Evolutionary conservation across 2,329 filamentous ascomycete species (phyloP).

Genomic region (Rhynchosporium graminicola): DNA sequence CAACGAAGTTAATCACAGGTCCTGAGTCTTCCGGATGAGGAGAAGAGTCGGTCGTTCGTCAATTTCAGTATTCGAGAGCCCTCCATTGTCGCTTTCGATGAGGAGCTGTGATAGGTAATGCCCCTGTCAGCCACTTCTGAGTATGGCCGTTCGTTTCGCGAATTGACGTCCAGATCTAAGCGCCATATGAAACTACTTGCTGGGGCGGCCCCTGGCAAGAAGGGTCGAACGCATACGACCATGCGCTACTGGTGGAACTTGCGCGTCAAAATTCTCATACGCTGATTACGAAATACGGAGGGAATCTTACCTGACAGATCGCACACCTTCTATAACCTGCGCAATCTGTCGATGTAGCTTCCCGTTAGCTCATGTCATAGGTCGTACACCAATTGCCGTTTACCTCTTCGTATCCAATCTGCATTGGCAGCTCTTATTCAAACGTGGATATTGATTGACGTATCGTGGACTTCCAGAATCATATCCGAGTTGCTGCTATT

Average conservation of each 20-base stretch:
- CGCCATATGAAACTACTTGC: slow-evolving; percentile 19
- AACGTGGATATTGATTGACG: neutral
- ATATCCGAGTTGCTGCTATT: too few species aligned
- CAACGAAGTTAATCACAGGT: slow-evolving; percentile 3
- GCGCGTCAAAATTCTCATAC: slow-evolving; percentile 18
- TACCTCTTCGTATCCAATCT: neutral
- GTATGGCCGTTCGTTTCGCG: slow-evolving; percentile 9
- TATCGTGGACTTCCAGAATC: neutral
- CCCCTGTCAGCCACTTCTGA: slow-evolving; percentile 12
- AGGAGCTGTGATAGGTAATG: slow-evolving; percentile 22
- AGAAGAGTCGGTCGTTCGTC: neutral
- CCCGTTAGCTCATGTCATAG: slow-evolving; percentile 5
- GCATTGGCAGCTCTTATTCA: slow-evolving; percentile 13
- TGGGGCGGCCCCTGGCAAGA: slow-evolving; percentile 6
- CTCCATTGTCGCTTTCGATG: slow-evolving; percentile 29
- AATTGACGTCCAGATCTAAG: slow-evolving; percentile 26
- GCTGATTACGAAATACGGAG: slow-evolving; percentile 1
- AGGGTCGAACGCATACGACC: neutral
- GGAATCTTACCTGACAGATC: slow-evolving; percentile 9
- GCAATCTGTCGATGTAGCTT: slow-evolving; percentile 14
- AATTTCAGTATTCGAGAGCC: neutral
- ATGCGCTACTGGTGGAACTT: neutral
- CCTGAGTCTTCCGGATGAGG: neutral
- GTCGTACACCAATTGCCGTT: slow-evolving; percentile 7
- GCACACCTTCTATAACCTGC: neutral